A percentile compares a stretch with the other conserved stretches of the same genome.
These are phyloP conservation scores for Backusella circina DNA, from an alignment of 192 early-diverging fungal genomes.

Conservation along the genomic window DNA sequence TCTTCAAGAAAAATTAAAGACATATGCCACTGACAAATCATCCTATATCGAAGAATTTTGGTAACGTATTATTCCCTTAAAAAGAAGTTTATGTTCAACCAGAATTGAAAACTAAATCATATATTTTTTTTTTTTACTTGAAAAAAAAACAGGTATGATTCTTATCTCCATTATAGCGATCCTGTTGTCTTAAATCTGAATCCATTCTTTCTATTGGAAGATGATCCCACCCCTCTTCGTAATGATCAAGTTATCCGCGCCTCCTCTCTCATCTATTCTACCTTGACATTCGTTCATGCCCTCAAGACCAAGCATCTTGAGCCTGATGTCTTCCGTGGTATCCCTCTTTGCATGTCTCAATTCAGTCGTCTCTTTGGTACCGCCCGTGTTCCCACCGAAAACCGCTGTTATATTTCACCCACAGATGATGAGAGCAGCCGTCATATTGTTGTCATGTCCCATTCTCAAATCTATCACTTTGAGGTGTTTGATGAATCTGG, in stretches of 20 bases:
- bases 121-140: not conserved
- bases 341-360: conserved; percentile 77
- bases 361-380: conserved; percentile 78
- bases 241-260: conserved; percentile 73
- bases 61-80: conserved; percentile 14
- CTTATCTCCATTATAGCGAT: conserved; percentile 39
- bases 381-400: conserved; percentile 65
- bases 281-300: conserved; percentile 65
- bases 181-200: conserved; percentile 46
- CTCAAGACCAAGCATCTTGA: conserved; percentile 56
- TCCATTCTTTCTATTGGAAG: conserved; percentile 47
- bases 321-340: conserved; percentile 61
- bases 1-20: conserved; percentile 54
- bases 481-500: conserved; percentile 63
- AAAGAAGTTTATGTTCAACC: not conserved
- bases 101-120: not conserved
- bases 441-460: conserved; percentile 67
- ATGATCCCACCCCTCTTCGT: conserved; percentile 43
- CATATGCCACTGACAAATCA: conserved; percentile 45
- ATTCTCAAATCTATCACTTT: conserved; percentile 77
- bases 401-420: conserved; percentile 38
- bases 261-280: conserved; percentile 60
- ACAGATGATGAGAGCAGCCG: conserved; percentile 20
- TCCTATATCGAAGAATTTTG: conserved; percentile 52
- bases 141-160: conserved; percentile 34